Evolutionary conservation across 2,329 filamentous ascomycete genomes (phyloP).

Genomic region (Plectosphaerella plurivora): DNA sequence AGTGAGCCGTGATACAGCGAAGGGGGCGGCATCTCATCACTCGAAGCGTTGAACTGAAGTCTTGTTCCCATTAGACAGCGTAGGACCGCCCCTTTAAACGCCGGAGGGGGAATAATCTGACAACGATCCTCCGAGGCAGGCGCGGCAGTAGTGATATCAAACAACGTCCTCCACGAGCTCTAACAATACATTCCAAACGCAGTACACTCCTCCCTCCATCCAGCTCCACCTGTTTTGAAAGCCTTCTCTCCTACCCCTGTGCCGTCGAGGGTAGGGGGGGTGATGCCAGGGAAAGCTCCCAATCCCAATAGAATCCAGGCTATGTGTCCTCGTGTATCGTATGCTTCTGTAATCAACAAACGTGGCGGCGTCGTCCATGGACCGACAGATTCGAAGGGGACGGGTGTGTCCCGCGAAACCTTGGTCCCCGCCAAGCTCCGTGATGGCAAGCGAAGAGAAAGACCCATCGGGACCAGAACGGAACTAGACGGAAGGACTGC

Average conservation of each 20-base stretch:
- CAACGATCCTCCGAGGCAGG: not conserved
- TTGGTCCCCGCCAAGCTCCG: too few species aligned
- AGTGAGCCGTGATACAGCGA: not conserved
- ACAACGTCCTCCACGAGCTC: not conserved
- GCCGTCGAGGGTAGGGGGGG: not conserved
- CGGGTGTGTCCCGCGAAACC: not conserved
- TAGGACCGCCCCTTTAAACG: not conserved
- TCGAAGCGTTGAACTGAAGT: not conserved
- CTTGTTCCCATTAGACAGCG: not conserved
- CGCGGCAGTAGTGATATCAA: not conserved
- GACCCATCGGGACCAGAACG: conserved; percentile 7
- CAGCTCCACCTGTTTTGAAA: not conserved
- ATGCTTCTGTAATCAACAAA: conserved; percentile 11
- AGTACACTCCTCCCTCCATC: not conserved
- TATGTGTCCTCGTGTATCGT: conserved; percentile 9
- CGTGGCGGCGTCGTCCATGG: conserved; percentile 3
- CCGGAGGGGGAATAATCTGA: not conserved
- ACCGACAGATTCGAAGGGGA: conserved; percentile 1
- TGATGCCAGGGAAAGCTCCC: not conserved
- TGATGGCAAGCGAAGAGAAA: not conserved
- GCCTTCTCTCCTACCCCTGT: not conserved
- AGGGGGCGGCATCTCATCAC: not conserved
- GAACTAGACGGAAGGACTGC: not conserved
- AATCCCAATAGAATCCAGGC: conserved; percentile 7
- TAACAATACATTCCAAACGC: not conserved